Evolutionary conservation across 805 yeast species (phyloP), one percentile per base, ranked within the genome.

Genomic region (Ogataea glucozyma): DNA sequence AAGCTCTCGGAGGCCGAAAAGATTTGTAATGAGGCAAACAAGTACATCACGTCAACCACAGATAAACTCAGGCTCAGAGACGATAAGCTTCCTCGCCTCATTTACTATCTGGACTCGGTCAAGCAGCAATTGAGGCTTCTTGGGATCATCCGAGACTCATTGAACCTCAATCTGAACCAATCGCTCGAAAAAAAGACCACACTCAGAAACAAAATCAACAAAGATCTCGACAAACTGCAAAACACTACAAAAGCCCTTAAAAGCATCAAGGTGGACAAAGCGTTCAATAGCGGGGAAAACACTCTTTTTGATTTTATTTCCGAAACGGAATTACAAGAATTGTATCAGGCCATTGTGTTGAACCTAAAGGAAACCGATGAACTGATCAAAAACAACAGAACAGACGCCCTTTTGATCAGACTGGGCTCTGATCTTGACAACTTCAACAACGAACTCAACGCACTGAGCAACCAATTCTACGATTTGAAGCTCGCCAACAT

Each of bases 11-110:
- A 68, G 11, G 84, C 83, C 0, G 79, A 75, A 41, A 63, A 66
- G 7, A 54, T 75, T 4, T 79, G 86, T 40, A 67, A 69, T n/a
- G 69, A 67, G 24, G 81, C 84, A 14, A 74, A 73, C 52, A 50
- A 53, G 16, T 55, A 61, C 17, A 65, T 78, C 7, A 58, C 63
- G 1, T 58, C 61, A 9, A 65, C 73, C 2, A 58, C 63, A 24
- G 57, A 54, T n/a, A 57, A 66, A 11, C 61, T 77, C 7, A 67
- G 66, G 24, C 50, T 57, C 18, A 67, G 75, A 43, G 73, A 76
- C 27, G 64, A 67, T 11, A 56, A 63, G 30, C 59, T 73, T 51
- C 71, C 76, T 3, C 70, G 67, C 39, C 58, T 72, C 8, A 64
- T 64, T 22, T 81, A 74, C 50, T 56, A 76, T 32, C 56, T 69